Evolutionary conservation across 768 basidiomycete species (phyloP).

Genomic region (Lactarius hengduanensis): DNA sequence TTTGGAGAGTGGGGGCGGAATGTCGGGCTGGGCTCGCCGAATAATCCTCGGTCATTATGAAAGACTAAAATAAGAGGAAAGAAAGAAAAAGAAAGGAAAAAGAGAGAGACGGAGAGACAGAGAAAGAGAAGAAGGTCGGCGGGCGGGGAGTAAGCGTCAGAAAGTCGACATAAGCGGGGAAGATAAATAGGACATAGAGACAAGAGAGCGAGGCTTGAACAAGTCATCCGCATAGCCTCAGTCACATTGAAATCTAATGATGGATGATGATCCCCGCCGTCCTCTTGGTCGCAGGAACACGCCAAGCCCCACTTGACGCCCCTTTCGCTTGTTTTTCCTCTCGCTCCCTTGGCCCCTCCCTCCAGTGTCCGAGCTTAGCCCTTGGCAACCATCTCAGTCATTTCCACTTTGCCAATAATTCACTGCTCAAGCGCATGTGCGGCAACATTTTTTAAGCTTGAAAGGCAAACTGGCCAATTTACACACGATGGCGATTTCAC

Average conservation of each 20-base stretch:
- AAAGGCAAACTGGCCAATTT: not conserved
- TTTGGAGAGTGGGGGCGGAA: slow-evolving; percentile 28
- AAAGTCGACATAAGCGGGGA: slow-evolving; percentile 25
- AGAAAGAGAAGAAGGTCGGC: slow-evolving; percentile 17
- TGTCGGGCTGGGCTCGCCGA: slow-evolving; percentile 24
- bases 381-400: slow-evolving; percentile 6
- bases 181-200: slow-evolving; percentile 29
- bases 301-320: not conserved
- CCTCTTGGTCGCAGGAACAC: not conserved
- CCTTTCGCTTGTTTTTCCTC: slow-evolving; percentile 1
- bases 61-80: slow-evolving; percentile 23
- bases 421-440: not conserved
- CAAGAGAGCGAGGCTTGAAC: slow-evolving; percentile 2
- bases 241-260: slow-evolving; percentile 1
- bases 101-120: slow-evolving; percentile 4
- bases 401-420: not conserved
- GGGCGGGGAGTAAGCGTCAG: slow-evolving; percentile 23
- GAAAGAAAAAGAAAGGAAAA: slow-evolving; percentile 8
- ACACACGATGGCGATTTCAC: slow-evolving; percentile 19
- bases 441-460: not conserved
- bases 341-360: not conserved
- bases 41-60: slow-evolving; percentile 29
- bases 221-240: slow-evolving; percentile 23
- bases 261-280: slow-evolving; percentile 19
- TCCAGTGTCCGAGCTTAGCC: too few species aligned